Evolutionary conservation across 2,329 filamentous ascomycete species (phyloP), one percentile per base, ranked within the genome.

Genomic region (Ophiocordyceps camponoti-leonardi): DNA sequence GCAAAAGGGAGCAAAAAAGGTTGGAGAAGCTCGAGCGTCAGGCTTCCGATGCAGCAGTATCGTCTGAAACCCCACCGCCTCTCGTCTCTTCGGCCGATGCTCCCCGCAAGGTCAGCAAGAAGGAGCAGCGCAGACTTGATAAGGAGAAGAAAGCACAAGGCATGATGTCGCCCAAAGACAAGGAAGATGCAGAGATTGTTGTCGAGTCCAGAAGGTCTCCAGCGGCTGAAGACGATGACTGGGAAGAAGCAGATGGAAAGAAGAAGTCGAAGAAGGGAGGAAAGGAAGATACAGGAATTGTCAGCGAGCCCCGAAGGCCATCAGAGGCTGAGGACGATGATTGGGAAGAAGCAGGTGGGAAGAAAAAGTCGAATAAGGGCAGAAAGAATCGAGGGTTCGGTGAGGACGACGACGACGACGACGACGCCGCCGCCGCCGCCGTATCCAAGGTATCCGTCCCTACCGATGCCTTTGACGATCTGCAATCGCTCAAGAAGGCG

Each of bases 1-100:
- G 61, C 55, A 72, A 68, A 53, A 72, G 71, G 55, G 67, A 72
- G 48, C 65, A 65, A 52, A 69, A 67, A 55, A 69, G 65, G 57
- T 59, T 62, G 16, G 65, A 70, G 28, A 71, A 69, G 55, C 61
- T 45, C 23, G 44, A 46, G 41, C 44, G 45, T 31, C 45, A 47
- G 31, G 48, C 47, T n/a, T 43, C 41, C 22, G 44, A 54, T 13
- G 35, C 46, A 12, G 19, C 41, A 20, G 48, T 47, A 19, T 43
- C 47, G 3, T 45, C 46, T 4, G 46, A 45, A n/a, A 42, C 45
- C 11, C 42, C 49, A 1, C 48, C 49, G 1, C 48, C 51, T 10
- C 48, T 53, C 6, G 56, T 58, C 31, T 52, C 56, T 45, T 50
- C 43, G 10, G 51, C 53, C 4, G 57, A 60, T 6, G 52, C 49